These are phyloP conservation scores for Stropharia rugosoannulata DNA, from an alignment of 768 basidiomycete genomes.

Conservation along the genomic window DNA sequence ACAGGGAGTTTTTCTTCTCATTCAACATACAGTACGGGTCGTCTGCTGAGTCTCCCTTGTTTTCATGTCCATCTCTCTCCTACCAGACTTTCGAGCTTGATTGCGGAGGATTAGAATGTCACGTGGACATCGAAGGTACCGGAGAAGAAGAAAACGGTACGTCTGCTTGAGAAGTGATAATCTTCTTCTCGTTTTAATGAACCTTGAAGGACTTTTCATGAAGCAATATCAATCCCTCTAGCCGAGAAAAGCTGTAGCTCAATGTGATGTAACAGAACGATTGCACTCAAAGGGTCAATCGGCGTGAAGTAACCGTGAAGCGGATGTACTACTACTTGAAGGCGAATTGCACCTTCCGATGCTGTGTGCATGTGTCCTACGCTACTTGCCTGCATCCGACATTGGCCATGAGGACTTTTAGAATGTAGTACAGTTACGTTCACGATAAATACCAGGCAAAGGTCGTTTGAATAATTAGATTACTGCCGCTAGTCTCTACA, in stretches of 20 bases:
- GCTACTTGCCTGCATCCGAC: too few species aligned
- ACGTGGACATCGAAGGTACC: conserved; percentile 6
- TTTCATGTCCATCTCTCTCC: conserved; percentile 5
- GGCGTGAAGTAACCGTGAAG: too few species aligned
- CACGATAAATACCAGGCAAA: too few species aligned
- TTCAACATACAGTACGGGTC: conserved; percentile 1
- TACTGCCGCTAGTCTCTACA: too few species aligned
- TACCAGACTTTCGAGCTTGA: conserved; percentile 9
- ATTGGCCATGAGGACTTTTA: too few species aligned
- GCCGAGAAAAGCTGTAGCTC: background rate
- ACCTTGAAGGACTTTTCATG: conserved; percentile 6
- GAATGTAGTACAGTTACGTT: too few species aligned
- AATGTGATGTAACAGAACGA: too few species aligned
- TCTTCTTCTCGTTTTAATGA: background rate
- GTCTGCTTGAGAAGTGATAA: background rate
- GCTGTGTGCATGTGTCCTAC: too few species aligned
- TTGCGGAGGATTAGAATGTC: background rate
- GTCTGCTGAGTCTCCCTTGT: background rate
- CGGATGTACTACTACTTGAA: too few species aligned
- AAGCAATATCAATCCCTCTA: conserved; percentile 6
- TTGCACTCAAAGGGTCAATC: too few species aligned
- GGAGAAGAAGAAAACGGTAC: background rate
- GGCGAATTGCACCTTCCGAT: too few species aligned
- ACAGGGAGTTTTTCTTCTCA: background rate
- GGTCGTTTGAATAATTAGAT: too few species aligned